These are phyloP conservation scores for Gossypium longicalyx DNA, from an alignment of 345 rosid species.

Conservation along the genomic window DNA sequence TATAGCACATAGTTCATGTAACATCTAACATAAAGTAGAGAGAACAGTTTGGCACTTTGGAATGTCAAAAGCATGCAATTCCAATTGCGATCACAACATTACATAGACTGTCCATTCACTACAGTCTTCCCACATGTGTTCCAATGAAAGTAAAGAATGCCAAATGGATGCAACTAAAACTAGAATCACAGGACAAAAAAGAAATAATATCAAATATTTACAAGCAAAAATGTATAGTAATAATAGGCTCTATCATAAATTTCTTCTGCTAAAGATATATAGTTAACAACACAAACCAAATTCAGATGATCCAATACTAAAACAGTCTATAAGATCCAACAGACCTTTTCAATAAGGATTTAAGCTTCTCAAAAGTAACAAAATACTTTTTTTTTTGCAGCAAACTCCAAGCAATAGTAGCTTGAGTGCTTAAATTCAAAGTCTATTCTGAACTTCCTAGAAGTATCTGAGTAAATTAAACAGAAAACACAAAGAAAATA, in stretches of 20 bases:
- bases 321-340: no score
- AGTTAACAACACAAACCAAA: neutral
- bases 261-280: neutral
- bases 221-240: neutral
- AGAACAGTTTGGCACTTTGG: neutral
- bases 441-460: slow-evolving; percentile 4
- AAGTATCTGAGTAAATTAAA: neutral
- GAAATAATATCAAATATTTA: slow-evolving; percentile 5
- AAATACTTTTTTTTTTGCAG: neutral
- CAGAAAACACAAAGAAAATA: neutral
- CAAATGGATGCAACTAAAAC: neutral
- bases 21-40: neutral
- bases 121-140: neutral
- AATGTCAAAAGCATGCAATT: neutral
- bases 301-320: no score
- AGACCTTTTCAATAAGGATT: neutral
- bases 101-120: neutral
- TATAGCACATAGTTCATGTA: neutral
- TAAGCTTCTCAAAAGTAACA: slow-evolving; percentile 10
- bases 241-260: neutral
- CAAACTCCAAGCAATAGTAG: neutral
- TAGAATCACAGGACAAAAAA: neutral
- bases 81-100: neutral
- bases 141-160: neutral
- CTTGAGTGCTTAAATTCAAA: neutral